These are phyloP conservation scores for Candida peoriensis DNA, from an alignment of 805 yeast species.

Conservation along the genomic window DNA sequence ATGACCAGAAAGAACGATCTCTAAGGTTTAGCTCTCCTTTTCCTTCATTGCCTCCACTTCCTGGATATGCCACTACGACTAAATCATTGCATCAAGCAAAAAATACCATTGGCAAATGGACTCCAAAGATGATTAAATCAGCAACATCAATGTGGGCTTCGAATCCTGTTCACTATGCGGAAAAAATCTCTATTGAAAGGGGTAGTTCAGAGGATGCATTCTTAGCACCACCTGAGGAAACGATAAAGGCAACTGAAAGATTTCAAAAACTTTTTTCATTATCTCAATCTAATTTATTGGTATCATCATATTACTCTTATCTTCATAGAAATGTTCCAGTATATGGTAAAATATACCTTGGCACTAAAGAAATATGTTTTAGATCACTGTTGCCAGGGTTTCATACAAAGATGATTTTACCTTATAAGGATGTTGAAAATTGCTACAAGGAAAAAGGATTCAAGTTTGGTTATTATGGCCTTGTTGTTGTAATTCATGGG, in stretches of 20 bases:
- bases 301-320: constrained; percentile 68
- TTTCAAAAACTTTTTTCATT: constrained; percentile 66
- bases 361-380: constrained; percentile 67
- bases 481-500: constrained; percentile 65
- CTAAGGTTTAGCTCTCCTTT: no score
- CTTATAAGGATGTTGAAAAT: constrained; percentile 66
- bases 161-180: constrained; percentile 57
- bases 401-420: constrained; percentile 76
- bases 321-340: constrained; percentile 67
- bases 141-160: constrained; percentile 49
- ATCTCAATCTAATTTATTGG: constrained; percentile 41
- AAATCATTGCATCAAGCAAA: constrained; percentile 6
- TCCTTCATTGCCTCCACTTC: neutral
- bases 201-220: constrained; percentile 47
- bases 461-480: constrained; percentile 63
- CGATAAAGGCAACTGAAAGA: constrained; percentile 45
- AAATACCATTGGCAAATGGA: constrained; percentile 11
- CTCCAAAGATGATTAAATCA: constrained; percentile 21
- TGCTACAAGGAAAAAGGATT: constrained; percentile 65
- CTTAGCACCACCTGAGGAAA: constrained; percentile 39
- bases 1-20: no score
- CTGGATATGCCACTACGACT: neutral
- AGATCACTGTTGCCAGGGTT: constrained; percentile 75
- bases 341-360: constrained; percentile 79
- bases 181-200: constrained; percentile 29